Base-by-base conservation (phyloP, 2,329 filamentous ascomycete genomes). In the Penicillium hesseltinei region DNA sequence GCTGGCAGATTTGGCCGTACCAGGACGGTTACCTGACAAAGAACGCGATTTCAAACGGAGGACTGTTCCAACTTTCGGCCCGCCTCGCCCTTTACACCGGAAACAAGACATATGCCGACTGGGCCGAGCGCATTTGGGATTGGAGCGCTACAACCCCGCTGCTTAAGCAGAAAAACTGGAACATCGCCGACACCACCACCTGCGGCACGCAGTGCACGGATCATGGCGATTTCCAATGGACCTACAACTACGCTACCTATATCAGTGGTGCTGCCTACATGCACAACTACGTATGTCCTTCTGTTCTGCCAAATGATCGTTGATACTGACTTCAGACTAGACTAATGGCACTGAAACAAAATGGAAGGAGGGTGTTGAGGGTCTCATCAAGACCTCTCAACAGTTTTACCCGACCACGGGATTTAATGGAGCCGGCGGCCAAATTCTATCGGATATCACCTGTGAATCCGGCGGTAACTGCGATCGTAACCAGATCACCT, bases 1-100 rank as follows among this genome's bases (percentile, higher is more conserved):
- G 88, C 62, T 96, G 92, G 92, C 91, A 96, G 76, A 89, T 95
- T 60, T 92, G 88, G 76, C 81, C 84, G 13, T 90, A 87, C 76
- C 92, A 92, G 76, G 84, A 81, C 56, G 90, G 90, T 5, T 85
- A 80, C 64, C 74, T 75, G 52, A 85, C 82, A 65, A 84, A 85
- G 63, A 85, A 85, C 63, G 78, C 80, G 23, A 81, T 85, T 60
- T 82, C 80, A 13, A 85, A 85, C 61, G 83, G 82, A 4, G 82
- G 78, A 33, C 79, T 85, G 57, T 84, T 85, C 71, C 81, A 84
- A 62, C 76, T 86, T 11, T 78, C 80, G 3, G 81, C 90, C 8
- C 86, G 91, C 17, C 81, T 95, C 7, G 88, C 89, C 0, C 81
- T 87, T 13, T 94, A 90, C 75, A 95, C 91, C 0, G 84, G 85